These are phyloP conservation scores for Alternaria sp. DNA, from an alignment of 2,329 filamentous ascomycete genomes.

Conservation along the genomic window DNA sequence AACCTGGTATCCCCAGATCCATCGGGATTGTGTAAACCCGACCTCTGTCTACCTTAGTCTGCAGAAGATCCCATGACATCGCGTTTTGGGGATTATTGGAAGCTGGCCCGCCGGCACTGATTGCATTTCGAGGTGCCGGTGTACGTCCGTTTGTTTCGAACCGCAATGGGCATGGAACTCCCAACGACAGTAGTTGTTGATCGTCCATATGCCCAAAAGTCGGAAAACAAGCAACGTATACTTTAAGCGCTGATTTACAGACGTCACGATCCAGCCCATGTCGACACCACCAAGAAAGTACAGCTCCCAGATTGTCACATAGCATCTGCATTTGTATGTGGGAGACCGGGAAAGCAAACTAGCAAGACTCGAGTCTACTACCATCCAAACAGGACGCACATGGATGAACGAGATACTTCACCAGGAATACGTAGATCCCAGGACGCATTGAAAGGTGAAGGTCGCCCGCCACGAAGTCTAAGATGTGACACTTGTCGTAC, in stretches of 20 bases:
- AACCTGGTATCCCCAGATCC: background rate
- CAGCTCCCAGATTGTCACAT: background rate
- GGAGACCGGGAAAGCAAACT: background rate
- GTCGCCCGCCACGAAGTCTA: background rate
- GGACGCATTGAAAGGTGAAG: background rate
- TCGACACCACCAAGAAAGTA: background rate
- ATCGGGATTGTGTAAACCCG: background rate
- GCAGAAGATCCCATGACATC: background rate
- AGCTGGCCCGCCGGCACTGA: background rate
- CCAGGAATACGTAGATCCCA: background rate
- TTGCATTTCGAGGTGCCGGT: background rate
- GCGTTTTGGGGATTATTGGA: background rate
- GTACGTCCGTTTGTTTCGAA: background rate
- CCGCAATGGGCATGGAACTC: background rate
- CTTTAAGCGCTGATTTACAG: background rate
- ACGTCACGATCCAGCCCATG: background rate
- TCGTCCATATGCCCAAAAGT: background rate
- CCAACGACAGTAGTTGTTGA: background rate
- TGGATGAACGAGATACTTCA: background rate
- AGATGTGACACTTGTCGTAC: background rate
- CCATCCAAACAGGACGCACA: background rate
- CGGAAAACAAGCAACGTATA: background rate
- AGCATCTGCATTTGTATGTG: background rate
- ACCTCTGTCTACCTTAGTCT: background rate
- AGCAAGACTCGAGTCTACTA: background rate